Base-by-base conservation (phyloP, 1,139 yeast genomes). In the Candida neerlandica region DNA sequence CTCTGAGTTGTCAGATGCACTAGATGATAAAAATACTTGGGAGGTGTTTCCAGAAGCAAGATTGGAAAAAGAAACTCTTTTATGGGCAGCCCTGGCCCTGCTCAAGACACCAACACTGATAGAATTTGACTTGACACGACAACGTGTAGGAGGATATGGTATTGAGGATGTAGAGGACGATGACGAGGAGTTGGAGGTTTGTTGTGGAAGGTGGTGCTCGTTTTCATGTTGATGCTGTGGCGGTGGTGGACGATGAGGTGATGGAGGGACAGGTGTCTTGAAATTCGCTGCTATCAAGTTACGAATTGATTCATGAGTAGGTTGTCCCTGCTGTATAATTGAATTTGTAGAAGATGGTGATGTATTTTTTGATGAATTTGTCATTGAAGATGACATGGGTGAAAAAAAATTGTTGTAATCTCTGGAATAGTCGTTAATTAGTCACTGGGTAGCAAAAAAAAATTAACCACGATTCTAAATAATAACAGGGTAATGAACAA, bases 51-150 rank as follows among this genome's bases (percentile, higher is more conserved):
- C 46, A 5, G 56, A 53, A 21, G 52, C 50, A 10, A 53, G 49
- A 38, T 55, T 55, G 12, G 56, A 52, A 48, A 55, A 55, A 18
- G 58, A 55, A 9, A 55, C 58, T 29, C 49, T 53, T 32, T 55
- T 55, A 15, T 37, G 32, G 18, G 42, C 16, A 15, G 38, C 23
- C 35, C 52, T 40, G 11, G 53, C 34, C 35, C 49, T 54, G 6
- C 47, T 23, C 39, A 55, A 44, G 1, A 51, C 58, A 2, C 56
- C 59, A 42, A 53, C 55, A 43, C 56, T 53, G 27, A 55, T 55
- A 21, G 55, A 49, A 43, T 53, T 47, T 39, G 58, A 51, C 47
- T 53, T 51, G 27, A 44, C 49, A 10, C 52, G 52, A 11, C 19
- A 23, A 11, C 12, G 19, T 21, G 27, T n/a, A 7, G 38, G 44